Percentiles rank a stretch among this genome's conserved stretches.
Evolutionary conservation across 768 basidiomycete species (phyloP).

Genomic region (Galerina marginata): DNA sequence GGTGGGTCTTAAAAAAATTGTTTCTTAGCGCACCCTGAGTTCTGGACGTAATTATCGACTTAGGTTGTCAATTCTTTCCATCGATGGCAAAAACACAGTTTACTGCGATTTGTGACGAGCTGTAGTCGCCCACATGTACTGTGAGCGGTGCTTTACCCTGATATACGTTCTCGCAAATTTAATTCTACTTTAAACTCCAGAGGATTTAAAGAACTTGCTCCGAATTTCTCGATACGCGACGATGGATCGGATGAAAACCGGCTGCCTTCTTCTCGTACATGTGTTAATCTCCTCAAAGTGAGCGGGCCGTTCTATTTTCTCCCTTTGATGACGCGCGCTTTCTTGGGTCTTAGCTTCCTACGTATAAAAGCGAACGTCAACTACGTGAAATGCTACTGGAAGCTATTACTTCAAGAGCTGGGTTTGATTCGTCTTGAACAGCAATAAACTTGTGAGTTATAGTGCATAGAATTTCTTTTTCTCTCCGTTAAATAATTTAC

Average conservation of each 20-base stretch:
- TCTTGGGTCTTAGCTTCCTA: conserved; percentile 59
- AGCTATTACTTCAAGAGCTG: conserved; percentile 86
- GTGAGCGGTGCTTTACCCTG: conserved; percentile 44
- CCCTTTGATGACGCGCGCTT: not conserved
- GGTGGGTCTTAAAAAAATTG: conserved; percentile 40
- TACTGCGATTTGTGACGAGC: conserved; percentile 92
- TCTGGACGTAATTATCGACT: no score
- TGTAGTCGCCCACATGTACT: conserved; percentile 89
- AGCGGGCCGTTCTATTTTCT: not conserved
- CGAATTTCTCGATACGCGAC: conserved; percentile 30
- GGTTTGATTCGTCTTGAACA: conserved; percentile 86
- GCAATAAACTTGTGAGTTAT: not conserved
- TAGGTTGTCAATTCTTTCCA: conserved; percentile 50
- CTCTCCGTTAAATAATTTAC: no score
- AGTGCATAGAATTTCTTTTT: not conserved
- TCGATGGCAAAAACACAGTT: conserved; percentile 75
- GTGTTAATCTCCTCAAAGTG: conserved; percentile 92
- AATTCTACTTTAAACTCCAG: conserved; percentile 34
- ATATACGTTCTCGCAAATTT: not conserved
- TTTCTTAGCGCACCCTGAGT: no score
- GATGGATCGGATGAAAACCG: conserved; percentile 45
- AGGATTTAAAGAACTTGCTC: conserved; percentile 86
- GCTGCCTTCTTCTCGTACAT: conserved; percentile 81
- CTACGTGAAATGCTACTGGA: conserved; percentile 81
- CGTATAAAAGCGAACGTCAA: conserved; percentile 64